These are phyloP conservation scores for Hygrophila difformis DNA, from an alignment of 257 asterid species.

Conservation along the genomic window DNA sequence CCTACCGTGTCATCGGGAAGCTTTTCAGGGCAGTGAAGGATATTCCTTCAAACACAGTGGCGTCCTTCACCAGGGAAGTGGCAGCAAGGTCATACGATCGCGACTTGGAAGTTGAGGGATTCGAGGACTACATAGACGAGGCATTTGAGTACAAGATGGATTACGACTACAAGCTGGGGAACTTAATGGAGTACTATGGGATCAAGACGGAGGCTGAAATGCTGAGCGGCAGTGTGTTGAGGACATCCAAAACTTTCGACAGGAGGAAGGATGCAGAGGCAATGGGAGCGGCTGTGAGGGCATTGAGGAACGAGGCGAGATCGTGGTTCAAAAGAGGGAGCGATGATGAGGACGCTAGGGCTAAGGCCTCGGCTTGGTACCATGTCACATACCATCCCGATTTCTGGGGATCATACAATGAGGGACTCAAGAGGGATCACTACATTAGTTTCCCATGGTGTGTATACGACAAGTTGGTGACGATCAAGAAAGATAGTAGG, in stretches of 20 bases:
- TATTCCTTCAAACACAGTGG: conserved; percentile 25
- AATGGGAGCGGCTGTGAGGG: conserved; percentile 50
- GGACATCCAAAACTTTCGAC: conserved; percentile 56
- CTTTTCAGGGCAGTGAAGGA: conserved; percentile 63
- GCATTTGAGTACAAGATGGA: conserved; percentile 52
- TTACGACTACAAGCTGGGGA: conserved; percentile 76
- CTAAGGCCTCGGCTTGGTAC: conserved; percentile 91
- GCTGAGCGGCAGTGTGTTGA: conserved; percentile 69
- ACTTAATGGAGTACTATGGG: conserved; percentile 80
- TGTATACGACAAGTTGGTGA: conserved; percentile 54
- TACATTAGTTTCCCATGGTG: conserved; percentile 88
- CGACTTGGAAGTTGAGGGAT: conserved; percentile 67
- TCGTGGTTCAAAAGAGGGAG: conserved; percentile 55
- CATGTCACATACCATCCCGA: conserved; percentile 63
- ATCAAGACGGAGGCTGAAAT: conserved; percentile 81
- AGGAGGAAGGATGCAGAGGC: conserved; percentile 74
- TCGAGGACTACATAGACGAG: conserved; percentile 43
- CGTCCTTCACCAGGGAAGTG: conserved; percentile 50
- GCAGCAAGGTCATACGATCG: conserved; percentile 49
- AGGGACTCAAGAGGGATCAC: conserved; percentile 51
- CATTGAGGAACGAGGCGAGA: conserved; percentile 70
- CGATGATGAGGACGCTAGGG: conserved; percentile 35
- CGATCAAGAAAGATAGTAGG: conserved; percentile 48
- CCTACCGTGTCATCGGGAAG: conserved; percentile 60
- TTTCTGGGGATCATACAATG: conserved; percentile 59